These are phyloP conservation scores for Diaporthe caulivora DNA, from an alignment of 2,329 filamentous ascomycete species.

Conservation along the genomic window DNA sequence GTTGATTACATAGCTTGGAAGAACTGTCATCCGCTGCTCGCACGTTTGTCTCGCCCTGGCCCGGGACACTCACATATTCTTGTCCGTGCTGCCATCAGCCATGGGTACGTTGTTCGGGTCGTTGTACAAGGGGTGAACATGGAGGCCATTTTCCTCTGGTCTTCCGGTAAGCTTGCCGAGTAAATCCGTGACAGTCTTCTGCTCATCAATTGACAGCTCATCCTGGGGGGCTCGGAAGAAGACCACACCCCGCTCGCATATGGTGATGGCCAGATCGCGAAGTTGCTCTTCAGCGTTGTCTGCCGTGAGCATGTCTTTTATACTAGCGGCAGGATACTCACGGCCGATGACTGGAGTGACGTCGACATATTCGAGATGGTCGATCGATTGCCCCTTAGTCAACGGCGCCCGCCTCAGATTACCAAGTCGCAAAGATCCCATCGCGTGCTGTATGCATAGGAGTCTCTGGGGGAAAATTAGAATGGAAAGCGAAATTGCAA, in stretches of 20 bases:
- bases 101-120: constrained; percentile 53
- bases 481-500: too few species aligned
- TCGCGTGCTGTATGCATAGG: not conserved
- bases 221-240: constrained; percentile 49
- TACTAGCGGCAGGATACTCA: constrained; percentile 45
- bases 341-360: constrained; percentile 50
- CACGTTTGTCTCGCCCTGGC: not conserved
- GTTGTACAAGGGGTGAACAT: constrained; percentile 50
- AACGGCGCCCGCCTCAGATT: constrained; percentile 6
- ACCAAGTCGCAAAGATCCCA: not conserved
- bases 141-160: constrained; percentile 47
- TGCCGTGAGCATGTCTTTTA: constrained; percentile 46
- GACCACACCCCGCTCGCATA: constrained; percentile 50
- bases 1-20: constrained; percentile 52
- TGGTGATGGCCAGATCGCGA: constrained; percentile 51
- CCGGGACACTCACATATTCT: constrained; percentile 48
- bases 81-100: constrained; percentile 52
- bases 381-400: constrained; percentile 37
- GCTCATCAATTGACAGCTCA: constrained; percentile 49
- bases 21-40: constrained; percentile 15
- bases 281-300: constrained; percentile 48
- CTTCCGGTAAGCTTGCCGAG: constrained; percentile 49
- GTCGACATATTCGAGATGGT: constrained; percentile 48
- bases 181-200: constrained; percentile 49
- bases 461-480: not conserved